phyloP scores from a whole-genome alignment of 768 basidiomycete genomes.

The Pulveroboletus sp. region DNA sequence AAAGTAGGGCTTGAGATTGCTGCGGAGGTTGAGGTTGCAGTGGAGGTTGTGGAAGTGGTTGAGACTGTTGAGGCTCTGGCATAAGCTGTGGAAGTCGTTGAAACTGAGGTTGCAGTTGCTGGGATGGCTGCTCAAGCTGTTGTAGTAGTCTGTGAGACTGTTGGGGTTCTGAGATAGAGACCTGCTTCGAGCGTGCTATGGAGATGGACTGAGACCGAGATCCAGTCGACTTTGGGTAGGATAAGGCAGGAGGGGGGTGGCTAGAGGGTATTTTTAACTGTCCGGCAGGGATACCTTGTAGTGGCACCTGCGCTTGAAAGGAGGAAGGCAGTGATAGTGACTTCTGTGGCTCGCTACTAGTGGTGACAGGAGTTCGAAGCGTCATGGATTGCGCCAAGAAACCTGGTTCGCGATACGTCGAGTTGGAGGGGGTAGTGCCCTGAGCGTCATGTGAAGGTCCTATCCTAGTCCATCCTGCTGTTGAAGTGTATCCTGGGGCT shows the following conservation, averaged over 20 bases:
- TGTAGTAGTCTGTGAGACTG: neutral
- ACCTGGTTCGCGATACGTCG: neutral
- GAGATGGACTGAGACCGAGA: neutral
- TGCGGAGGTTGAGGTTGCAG: conserved; percentile 2
- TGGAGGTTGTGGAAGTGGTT: neutral
- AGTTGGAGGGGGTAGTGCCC: neutral
- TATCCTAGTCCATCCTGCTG: neutral
- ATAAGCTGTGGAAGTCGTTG: neutral
- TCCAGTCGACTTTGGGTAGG: neutral
- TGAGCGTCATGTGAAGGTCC: neutral
- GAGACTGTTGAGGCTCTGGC: neutral
- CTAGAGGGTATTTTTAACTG: neutral
- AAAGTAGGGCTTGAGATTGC: neutral
- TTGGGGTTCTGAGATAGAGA: neutral
- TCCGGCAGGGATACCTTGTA: neutral
- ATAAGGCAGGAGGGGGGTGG: neutral
- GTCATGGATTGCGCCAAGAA: neutral
- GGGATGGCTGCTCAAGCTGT: conserved; percentile 2
- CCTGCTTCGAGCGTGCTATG: neutral
- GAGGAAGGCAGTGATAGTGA: neutral
- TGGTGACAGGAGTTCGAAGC: neutral
- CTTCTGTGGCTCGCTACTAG: conserved; percentile 3
- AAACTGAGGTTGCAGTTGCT: neutral
- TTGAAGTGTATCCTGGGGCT: conserved; percentile 1
- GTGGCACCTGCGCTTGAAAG: conserved; percentile 5